Conservation (phyloP, 805 yeast species). For the Kodamaea kaohsiungensis region DNA sequence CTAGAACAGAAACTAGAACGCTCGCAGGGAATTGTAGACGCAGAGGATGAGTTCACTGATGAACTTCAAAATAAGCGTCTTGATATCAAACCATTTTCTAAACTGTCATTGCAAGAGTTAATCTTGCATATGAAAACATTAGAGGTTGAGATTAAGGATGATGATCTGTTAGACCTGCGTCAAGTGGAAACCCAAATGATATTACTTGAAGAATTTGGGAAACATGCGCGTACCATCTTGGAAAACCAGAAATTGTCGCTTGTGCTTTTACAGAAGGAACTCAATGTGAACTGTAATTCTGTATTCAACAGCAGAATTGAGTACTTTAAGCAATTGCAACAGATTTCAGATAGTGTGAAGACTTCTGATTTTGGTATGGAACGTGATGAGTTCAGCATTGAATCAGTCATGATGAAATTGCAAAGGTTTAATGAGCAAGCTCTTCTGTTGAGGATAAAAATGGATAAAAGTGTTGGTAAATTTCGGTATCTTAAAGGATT, state of each 20-base stretch:
- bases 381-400: slow-evolving; percentile 16
- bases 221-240: slow-evolving; percentile 29
- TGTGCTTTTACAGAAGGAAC: slow-evolving; percentile 44
- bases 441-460: slow-evolving; percentile 9
- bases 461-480: slow-evolving; percentile 36
- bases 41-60: not conserved
- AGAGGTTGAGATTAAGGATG: slow-evolving; percentile 26
- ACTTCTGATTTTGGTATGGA: slow-evolving; percentile 28
- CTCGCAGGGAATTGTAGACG: not conserved
- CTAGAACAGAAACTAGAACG: not conserved
- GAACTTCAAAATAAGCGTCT: not conserved
- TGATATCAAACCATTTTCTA: slow-evolving; percentile 31
- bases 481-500: slow-evolving; percentile 35
- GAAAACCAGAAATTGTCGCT: slow-evolving; percentile 47
- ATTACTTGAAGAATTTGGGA: slow-evolving; percentile 21
- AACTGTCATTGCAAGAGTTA: slow-evolving; percentile 36
- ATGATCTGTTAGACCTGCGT: slow-evolving; percentile 15
- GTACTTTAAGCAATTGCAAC: slow-evolving; percentile 84
- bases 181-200: slow-evolving; percentile 20
- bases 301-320: slow-evolving; percentile 78
- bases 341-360: slow-evolving; percentile 78
- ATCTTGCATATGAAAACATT: slow-evolving; percentile 28
- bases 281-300: slow-evolving; percentile 54
- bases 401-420: slow-evolving; percentile 12
- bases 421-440: slow-evolving; percentile 11